Evolutionary conservation across 1,284 basidiomycete species (phyloP), one percentile per base, ranked within the genome.

Genomic region (Leccinum fallax): DNA sequence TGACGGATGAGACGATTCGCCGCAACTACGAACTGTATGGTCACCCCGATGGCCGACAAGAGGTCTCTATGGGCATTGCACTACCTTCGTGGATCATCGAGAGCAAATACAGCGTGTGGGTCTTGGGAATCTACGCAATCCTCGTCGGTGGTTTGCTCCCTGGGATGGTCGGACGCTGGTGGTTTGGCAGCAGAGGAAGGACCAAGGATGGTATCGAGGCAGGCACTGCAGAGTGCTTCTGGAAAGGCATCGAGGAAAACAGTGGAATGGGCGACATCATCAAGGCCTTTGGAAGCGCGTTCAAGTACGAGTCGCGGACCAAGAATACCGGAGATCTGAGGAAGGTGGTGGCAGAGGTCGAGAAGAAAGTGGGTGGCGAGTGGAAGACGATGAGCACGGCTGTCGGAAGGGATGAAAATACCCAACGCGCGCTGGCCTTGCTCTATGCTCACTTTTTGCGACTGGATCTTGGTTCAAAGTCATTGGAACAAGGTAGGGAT

Each of bases 41-140:
- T 5, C 93, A 99, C 73, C 97, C 97, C 0, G 97, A 99, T 76
- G 97, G 97, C 13, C 91, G 94, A 38, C 94, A 98, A 77, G 94
- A 97, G 74, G 84, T 97, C 61, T 90, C 92, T 53, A 95, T 97
- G 85, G 97, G 97, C 63, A 97, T 99, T 69, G 97, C 97, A 0
- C 83, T 99, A 16, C 97, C 97, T 0, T 85, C 88, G 57, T 98
- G 96, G 95, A 88, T 99, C 61, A 85, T 99, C 59, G 95, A 97
- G 71, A 87, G 91, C 55, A 87, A 94, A 71, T 97, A 98, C 79
- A 95, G 92, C 65, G 85, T 93, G 43, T 96, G 90, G 85, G 94
- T 99, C 0, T 84, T 99, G 48, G 92, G 89, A 30, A 80, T 87
- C 9, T 99, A 99, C 72, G 97, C 91, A 5, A 59, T 97, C 19